phyloP scores from a whole-genome alignment of 1,284 basidiomycete genomes.

The Cutaneotrichosporon mucoides region DNA sequence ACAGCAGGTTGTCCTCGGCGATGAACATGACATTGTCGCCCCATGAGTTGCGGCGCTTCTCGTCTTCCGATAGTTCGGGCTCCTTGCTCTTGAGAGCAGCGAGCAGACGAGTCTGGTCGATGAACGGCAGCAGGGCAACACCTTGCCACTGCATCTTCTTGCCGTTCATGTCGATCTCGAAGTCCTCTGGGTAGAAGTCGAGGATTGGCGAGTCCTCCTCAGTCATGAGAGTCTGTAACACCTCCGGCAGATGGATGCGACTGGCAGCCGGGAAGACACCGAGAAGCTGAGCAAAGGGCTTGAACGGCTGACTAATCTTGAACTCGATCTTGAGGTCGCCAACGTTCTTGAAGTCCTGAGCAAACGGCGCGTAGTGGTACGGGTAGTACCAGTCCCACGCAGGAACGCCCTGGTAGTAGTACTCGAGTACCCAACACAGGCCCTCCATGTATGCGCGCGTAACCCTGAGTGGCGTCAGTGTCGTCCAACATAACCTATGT shows the following conservation, averaged over 20 bases:
- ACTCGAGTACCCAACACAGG: slow-evolving; percentile 91
- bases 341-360: slow-evolving; percentile 85
- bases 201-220: slow-evolving; percentile 84
- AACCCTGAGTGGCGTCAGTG: slow-evolving; percentile 55
- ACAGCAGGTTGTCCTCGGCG: slow-evolving; percentile 76
- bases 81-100: slow-evolving; percentile 76
- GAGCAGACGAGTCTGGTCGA: slow-evolving; percentile 78
- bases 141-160: slow-evolving; percentile 99
- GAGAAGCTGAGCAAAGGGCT: slow-evolving; percentile 96
- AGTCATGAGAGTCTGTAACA: slow-evolving; percentile 86
- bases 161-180: slow-evolving; percentile 99
- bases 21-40: slow-evolving; percentile 83
- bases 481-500: neutral
- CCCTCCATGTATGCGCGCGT: slow-evolving; percentile 87
- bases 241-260: slow-evolving; percentile 77
- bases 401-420: slow-evolving; percentile 98
- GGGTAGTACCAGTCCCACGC: slow-evolving; percentile 99
- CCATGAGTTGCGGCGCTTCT: slow-evolving; percentile 76
- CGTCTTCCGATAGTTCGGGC: slow-evolving; percentile 70
- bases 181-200: slow-evolving; percentile 91
- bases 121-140: slow-evolving; percentile 93
- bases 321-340: slow-evolving; percentile 67
- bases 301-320: slow-evolving; percentile 75
- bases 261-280: slow-evolving; percentile 95
- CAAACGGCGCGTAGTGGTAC: slow-evolving; percentile 97